These are phyloP conservation scores for Henckelia pumila DNA, from an alignment of 257 asterid genomes.

Conservation along the genomic window DNA sequence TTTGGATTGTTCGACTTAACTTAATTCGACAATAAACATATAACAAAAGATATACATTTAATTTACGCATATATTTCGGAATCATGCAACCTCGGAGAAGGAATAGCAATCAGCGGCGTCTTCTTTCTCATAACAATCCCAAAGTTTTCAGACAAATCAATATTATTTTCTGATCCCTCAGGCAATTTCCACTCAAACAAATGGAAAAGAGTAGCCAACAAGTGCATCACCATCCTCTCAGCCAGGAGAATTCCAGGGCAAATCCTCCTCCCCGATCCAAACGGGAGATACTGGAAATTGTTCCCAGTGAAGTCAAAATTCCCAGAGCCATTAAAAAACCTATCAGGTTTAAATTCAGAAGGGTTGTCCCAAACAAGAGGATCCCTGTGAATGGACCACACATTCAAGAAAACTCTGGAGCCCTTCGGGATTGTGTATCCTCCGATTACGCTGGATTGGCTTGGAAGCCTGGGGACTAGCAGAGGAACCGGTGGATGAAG, in stretches of 20 bases:
- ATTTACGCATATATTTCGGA: neutral
- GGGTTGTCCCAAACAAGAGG: conserved; percentile 20
- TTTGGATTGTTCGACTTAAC: too few relatives aligned
- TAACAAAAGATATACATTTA: too few relatives aligned
- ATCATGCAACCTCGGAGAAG: neutral
- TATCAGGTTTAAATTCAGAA: conserved; percentile 7
- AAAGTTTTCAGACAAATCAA: conserved; percentile 8
- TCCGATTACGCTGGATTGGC: conserved; percentile 4
- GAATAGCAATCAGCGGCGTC: conserved; percentile 1
- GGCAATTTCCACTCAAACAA: conserved; percentile 24
- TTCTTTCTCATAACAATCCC: conserved; percentile 17
- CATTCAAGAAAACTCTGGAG: conserved; percentile 7
- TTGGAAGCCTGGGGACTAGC: conserved; percentile 7
- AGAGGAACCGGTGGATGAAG: conserved; percentile 18
- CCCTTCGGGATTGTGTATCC: conserved; percentile 18
- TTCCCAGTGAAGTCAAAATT: conserved; percentile 12
- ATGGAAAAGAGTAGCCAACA: conserved; percentile 16
- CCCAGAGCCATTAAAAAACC: neutral
- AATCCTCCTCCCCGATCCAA: conserved; percentile 24
- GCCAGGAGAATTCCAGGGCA: conserved; percentile 21
- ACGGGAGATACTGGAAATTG: conserved; percentile 21
- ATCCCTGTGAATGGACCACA: conserved; percentile 1
- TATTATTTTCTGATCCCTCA: conserved; percentile 18
- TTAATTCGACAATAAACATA: too few relatives aligned
- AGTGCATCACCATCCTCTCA: neutral